Evolutionary conservation across 2,329 filamentous ascomycete species (phyloP), one percentile per base, ranked within the genome.

Genomic region (Grosmannia clavigera): DNA sequence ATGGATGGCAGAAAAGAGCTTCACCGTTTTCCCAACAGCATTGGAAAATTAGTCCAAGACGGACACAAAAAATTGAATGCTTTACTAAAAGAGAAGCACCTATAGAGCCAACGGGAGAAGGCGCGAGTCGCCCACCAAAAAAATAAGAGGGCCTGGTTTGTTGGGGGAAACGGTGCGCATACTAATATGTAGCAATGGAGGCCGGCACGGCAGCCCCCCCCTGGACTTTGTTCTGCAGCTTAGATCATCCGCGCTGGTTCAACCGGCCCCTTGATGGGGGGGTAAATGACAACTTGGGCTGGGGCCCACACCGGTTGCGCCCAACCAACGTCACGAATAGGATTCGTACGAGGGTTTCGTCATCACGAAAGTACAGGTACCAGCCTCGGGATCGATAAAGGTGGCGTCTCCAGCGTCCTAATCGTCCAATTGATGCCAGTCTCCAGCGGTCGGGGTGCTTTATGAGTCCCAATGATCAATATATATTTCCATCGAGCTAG

Each of bases 21-120:
- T 57, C 40, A 35, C 40, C 56, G 50, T 25, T 48, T 61, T 64
- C 63, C 63, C 63, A 65, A 65, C 63, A 63, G 60, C 60, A 61
- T 43, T 16, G 27, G 55, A 56, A 59, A 60, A 59, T 57, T 7
- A 25, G 50, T 12, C 48, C n/a, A 16, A 43, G 27, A n/a, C 14
- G 50, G 33, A 25, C 12, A 31, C 12, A 14, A 27, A 51, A 55
- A 29, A 38, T 25, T 16, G 19, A 29, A 27, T 11, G 55, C 25
- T 40, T 40, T 29, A 46, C 51, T 27, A 25, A 50, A 52, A 9
- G 31, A 6, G 50, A 46, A 31, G 58, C 19, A 31, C 46, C 25
- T 25, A 27, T 25, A 27, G n/a, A 35, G 59, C 61, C 62, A 64
- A 64, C 63, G 58, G 57, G 60, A 57, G 57, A 59, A 64, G 60